Percentiles rank a stretch among this genome's conserved stretches.
phyloP scores from a whole-genome alignment of 148 eudicot genomes.

The Agrostemma githago region DNA sequence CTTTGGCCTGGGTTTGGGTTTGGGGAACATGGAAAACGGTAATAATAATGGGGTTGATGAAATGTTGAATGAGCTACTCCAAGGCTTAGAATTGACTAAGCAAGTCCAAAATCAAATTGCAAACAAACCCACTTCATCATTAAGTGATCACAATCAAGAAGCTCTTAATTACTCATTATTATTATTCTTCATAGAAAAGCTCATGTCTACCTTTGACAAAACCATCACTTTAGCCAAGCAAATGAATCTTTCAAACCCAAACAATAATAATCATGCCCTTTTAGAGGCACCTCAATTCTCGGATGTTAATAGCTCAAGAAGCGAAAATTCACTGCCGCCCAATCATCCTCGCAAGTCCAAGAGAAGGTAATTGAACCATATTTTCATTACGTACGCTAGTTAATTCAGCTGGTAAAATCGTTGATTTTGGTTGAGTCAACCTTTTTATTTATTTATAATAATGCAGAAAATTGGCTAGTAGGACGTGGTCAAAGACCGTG shows the following conservation, averaged over 20 bases:
- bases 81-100: conserved; percentile 51
- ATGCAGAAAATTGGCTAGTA: conserved; percentile 48
- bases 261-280: not conserved
- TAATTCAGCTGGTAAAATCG: not conserved
- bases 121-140: not conserved
- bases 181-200: conserved; percentile 35
- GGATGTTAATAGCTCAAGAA: conserved; percentile 27
- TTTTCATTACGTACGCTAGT: not conserved
- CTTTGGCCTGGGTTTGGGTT: not conserved
- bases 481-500: conserved; percentile 43
- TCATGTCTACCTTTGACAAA: conserved; percentile 51
- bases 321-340: conserved; percentile 24
- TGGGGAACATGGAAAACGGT: conserved; percentile 23
- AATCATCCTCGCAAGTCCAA: conserved; percentile 24
- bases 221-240: conserved; percentile 35
- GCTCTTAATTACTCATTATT: conserved; percentile 22
- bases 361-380: conserved; percentile 37
- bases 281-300: conserved; percentile 15
- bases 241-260: not conserved
- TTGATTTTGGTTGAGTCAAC: not conserved
- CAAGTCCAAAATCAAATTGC: conserved; percentile 39
- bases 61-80: conserved; percentile 41
- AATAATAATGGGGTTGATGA: conserved; percentile 18
- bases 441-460: not conserved
- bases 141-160: conserved; percentile 30